These are phyloP conservation scores for Lodderomyces orthopsilosis DNA, from an alignment of 1,139 yeast genomes.

Conservation along the genomic window DNA sequence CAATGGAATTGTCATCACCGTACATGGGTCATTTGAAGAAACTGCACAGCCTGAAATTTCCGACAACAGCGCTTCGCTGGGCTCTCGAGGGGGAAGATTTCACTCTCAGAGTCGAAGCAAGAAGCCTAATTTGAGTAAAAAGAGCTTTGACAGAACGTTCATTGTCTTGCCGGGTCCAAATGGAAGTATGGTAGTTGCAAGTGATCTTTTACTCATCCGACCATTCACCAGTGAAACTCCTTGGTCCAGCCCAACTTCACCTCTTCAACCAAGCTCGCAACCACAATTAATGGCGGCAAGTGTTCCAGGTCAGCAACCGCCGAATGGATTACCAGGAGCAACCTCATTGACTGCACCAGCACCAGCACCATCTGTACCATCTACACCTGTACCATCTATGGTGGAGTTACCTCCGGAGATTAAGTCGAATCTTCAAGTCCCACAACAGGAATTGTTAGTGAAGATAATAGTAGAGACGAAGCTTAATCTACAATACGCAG, in stretches of 20 bases:
- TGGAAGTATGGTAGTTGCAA: constrained; percentile 76
- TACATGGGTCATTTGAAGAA: constrained; percentile 87
- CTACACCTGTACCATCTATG: constrained; percentile 32
- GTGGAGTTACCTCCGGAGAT: constrained; percentile 52
- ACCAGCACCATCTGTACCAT: constrained; percentile 16
- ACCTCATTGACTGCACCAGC: constrained; percentile 23
- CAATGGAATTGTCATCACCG: constrained; percentile 68
- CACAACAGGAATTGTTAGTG: constrained; percentile 65
- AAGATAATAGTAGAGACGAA: constrained; percentile 72
- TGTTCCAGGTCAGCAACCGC: constrained; percentile 1
- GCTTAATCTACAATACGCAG: constrained; percentile 72
- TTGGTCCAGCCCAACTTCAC: constrained; percentile 42
- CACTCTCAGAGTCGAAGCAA: constrained; percentile 27
- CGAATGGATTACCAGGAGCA: constrained; percentile 25
- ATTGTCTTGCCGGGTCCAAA: constrained; percentile 71
- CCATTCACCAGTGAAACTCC: constrained; percentile 58
- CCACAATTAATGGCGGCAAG: background rate
- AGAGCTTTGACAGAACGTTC: constrained; percentile 87
- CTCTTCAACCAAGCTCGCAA: background rate
- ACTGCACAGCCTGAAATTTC: constrained; percentile 47
- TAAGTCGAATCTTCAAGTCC: constrained; percentile 44
- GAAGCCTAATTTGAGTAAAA: constrained; percentile 49
- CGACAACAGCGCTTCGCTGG: constrained; percentile 18
- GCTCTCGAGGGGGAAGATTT: constrained; percentile 31
- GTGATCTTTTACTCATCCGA: constrained; percentile 74